Evolutionary conservation across 2,329 filamentous ascomycete species (phyloP).

Genomic region (Coleophoma cylindrospora): DNA sequence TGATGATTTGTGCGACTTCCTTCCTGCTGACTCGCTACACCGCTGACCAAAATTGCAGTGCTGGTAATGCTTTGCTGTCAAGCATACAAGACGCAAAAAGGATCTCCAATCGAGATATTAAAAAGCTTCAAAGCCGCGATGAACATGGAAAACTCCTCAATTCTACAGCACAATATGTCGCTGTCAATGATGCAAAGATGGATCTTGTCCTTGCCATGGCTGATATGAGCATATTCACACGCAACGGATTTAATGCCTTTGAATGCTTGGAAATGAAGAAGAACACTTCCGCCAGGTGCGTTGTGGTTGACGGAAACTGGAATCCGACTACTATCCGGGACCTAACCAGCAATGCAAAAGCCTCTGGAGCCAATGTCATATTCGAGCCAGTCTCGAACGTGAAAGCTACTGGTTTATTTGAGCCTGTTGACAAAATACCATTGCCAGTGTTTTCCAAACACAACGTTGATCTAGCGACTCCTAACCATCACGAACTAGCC

Average conservation of each 20-base stretch:
- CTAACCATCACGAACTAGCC: slow-evolving; percentile 76
- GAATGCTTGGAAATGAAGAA: slow-evolving; percentile 33
- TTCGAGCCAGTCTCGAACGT: slow-evolving; percentile 86
- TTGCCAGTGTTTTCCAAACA: slow-evolving; percentile 51
- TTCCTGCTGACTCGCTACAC: no score
- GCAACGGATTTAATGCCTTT: slow-evolving; percentile 42
- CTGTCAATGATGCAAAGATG: slow-evolving; percentile 79
- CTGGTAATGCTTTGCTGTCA: slow-evolving; percentile 68
- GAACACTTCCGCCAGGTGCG: slow-evolving; percentile 59
- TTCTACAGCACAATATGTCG: slow-evolving; percentile 87
- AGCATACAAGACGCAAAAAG: slow-evolving; percentile 55
- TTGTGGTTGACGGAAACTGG: slow-evolving; percentile 90
- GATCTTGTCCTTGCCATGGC: slow-evolving; percentile 91
- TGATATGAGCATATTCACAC: slow-evolving; percentile 63
- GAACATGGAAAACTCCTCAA: slow-evolving; percentile 24
- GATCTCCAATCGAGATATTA: slow-evolving; percentile 59
- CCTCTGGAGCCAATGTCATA: slow-evolving; percentile 54
- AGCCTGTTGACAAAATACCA: slow-evolving; percentile 5
- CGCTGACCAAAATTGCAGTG: slow-evolving; percentile 33
- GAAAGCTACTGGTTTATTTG: slow-evolving; percentile 69
- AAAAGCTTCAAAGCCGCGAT: neutral
- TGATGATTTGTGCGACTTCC: slow-evolving; percentile 2
- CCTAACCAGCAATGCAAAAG: slow-evolving; percentile 61
- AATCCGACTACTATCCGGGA: slow-evolving; percentile 55
- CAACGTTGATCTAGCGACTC: slow-evolving; percentile 70